Evolutionary conservation across 805 yeast genomes (phyloP).

Genomic region (Wickerhamiella galacta): DNA sequence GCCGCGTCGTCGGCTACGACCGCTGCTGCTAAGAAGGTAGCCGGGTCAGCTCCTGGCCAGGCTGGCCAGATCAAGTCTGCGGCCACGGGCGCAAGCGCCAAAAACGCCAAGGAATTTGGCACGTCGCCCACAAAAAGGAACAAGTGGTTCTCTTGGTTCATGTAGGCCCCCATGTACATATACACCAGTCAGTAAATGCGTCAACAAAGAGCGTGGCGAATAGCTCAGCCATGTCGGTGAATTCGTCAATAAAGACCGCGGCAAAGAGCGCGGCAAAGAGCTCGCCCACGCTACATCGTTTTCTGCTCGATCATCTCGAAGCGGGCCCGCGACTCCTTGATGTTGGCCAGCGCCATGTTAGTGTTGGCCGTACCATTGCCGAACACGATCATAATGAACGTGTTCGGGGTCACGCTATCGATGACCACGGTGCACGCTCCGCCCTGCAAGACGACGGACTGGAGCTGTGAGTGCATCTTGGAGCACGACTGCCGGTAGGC

Average conservation of each 20-base stretch:
- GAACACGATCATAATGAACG: slow-evolving; percentile 29
- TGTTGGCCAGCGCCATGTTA: slow-evolving; percentile 17
- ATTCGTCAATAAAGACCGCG: no score
- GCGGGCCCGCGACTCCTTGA: slow-evolving; percentile 22
- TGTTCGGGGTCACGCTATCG: slow-evolving; percentile 28
- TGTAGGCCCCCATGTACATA: not conserved
- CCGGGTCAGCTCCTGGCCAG: not conserved
- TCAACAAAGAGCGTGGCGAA: no score
- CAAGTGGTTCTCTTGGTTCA: slow-evolving; percentile 2
- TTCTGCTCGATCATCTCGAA: slow-evolving; percentile 25
- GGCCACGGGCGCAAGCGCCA: slow-evolving; percentile 1
- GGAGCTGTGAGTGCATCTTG: slow-evolving; percentile 72
- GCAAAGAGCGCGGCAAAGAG: no score
- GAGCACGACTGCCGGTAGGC: slow-evolving; percentile 86
- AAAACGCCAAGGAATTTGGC: not conserved
- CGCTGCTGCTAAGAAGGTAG: not conserved
- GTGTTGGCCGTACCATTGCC: slow-evolving; percentile 16
- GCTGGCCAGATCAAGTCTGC: not conserved
- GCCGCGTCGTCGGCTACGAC: not conserved
- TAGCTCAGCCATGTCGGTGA: no score
- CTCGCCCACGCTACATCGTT: not conserved
- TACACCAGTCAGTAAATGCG: not conserved
- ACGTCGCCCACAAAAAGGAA: slow-evolving; percentile 1
- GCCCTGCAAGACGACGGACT: slow-evolving; percentile 53
- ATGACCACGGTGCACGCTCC: slow-evolving; percentile 24